phyloP scores from a whole-genome alignment of 1,284 basidiomycete species.

The Ustilago lituana region DNA sequence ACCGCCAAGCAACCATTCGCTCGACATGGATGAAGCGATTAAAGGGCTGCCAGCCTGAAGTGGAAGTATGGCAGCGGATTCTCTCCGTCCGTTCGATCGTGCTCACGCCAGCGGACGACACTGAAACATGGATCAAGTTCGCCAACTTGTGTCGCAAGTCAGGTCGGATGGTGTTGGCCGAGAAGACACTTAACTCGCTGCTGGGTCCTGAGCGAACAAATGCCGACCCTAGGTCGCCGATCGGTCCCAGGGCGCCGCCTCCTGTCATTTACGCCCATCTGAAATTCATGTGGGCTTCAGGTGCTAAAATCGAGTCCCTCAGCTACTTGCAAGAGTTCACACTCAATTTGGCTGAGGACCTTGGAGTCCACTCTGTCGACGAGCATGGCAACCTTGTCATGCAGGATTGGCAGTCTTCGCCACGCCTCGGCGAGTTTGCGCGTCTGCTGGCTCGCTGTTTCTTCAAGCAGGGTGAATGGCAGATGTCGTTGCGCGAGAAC shows the following conservation, averaged over 20 bases:
- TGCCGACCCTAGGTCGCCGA: slow-evolving; percentile 44
- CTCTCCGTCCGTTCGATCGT: slow-evolving; percentile 95
- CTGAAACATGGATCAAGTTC: slow-evolving; percentile 96
- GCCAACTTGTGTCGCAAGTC: slow-evolving; percentile 87
- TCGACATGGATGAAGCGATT: slow-evolving; percentile 72
- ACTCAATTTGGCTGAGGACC: slow-evolving; percentile 75
- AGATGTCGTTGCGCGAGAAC: slow-evolving; percentile 78
- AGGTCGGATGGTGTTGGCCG: slow-evolving; percentile 85
- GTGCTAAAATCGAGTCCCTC: slow-evolving; percentile 81
- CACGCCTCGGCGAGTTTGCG: slow-evolving; percentile 76
- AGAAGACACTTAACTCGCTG: slow-evolving; percentile 87
- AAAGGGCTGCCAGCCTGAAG: slow-evolving; percentile 96
- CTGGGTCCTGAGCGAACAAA: slow-evolving; percentile 60
- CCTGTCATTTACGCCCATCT: slow-evolving; percentile 96
- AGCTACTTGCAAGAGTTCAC: slow-evolving; percentile 87
- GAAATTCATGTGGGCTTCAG: slow-evolving; percentile 95
- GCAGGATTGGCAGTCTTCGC: slow-evolving; percentile 61
- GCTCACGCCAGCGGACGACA: slow-evolving; percentile 90
- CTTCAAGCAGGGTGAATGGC: slow-evolving; percentile 97
- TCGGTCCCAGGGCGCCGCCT: slow-evolving; percentile 75
- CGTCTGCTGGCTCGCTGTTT: slow-evolving; percentile 93
- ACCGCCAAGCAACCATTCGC: slow-evolving; percentile 71
- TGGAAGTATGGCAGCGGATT: slow-evolving; percentile 98
- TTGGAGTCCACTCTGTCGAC: slow-evolving; percentile 71
- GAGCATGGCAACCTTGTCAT: slow-evolving; percentile 55